Conservation (phyloP, 2,329 filamentous ascomycete species). For the Diaporthe australafricana region DNA sequence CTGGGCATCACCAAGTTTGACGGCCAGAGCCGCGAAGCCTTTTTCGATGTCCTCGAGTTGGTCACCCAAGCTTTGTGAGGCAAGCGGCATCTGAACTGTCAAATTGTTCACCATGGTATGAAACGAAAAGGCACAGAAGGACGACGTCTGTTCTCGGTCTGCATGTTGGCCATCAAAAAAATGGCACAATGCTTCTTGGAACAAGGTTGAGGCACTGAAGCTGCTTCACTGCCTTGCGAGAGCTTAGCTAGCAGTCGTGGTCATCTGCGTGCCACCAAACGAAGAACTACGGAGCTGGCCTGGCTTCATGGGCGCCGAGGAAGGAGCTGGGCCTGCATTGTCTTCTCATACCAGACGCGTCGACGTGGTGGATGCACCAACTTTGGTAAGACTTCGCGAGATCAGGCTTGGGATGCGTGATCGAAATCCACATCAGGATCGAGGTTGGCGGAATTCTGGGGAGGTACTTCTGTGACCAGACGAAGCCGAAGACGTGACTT, state of each 20-base stretch:
- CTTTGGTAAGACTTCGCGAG: background rate
- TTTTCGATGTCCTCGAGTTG: constrained; percentile 75
- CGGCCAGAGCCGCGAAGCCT: constrained; percentile 62
- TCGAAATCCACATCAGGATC: background rate
- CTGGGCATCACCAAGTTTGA: constrained; percentile 66
- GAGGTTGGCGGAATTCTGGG: background rate
- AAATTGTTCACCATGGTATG: too few species aligned
- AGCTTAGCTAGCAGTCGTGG: background rate
- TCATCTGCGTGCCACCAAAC: background rate
- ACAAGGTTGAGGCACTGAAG: background rate
- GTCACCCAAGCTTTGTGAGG: constrained; percentile 66
- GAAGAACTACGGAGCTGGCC: background rate
- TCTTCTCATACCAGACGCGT: background rate
- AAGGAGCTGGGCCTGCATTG: background rate
- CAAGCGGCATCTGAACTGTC: too few species aligned
- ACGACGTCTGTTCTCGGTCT: background rate
- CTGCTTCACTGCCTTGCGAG: background rate
- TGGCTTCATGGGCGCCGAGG: background rate
- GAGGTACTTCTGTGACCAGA: too few species aligned
- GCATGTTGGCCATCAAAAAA: background rate
- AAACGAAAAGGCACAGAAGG: background rate
- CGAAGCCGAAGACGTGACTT: background rate
- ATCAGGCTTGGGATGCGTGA: background rate
- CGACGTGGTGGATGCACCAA: too few species aligned
- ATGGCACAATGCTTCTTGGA: background rate